These are phyloP conservation scores for Tetrapisispora namnaoensis DNA, from an alignment of 805 yeast species.

Conservation along the genomic window DNA sequence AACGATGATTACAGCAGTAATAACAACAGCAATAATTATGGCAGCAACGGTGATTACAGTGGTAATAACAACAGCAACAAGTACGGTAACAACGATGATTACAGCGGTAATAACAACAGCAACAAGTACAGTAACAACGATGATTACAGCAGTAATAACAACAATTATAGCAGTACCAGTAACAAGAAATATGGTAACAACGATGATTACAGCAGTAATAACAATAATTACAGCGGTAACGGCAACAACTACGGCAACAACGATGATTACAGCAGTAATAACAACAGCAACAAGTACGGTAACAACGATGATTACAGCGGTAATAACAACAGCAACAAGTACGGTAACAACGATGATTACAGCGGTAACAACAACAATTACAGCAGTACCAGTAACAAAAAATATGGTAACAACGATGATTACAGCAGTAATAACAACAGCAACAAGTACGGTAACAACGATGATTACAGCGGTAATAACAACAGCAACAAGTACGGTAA, in stretches of 20 bases:
- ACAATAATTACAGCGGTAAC: not conserved
- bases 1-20: not conserved
- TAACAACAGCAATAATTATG: not conserved
- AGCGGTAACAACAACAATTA: not conserved
- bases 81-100: not conserved
- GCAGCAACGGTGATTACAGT: not conserved
- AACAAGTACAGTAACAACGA: not conserved
- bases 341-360: not conserved
- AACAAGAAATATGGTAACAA: conserved; percentile 1
- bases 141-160: not conserved
- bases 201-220: not conserved
- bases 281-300: not conserved
- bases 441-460: not conserved
- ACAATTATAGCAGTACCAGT: not conserved
- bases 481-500: not conserved
- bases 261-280: not conserved
- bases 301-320: not conserved
- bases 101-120: not conserved
- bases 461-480: not conserved
- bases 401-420: not conserved
- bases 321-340: not conserved
- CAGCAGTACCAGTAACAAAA: not conserved
- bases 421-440: not conserved
- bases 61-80: not conserved
- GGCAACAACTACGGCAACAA: not conserved